Evolutionary conservation across 257 asterid genomes (phyloP).

Genomic region (Linaria vulgaris): DNA sequence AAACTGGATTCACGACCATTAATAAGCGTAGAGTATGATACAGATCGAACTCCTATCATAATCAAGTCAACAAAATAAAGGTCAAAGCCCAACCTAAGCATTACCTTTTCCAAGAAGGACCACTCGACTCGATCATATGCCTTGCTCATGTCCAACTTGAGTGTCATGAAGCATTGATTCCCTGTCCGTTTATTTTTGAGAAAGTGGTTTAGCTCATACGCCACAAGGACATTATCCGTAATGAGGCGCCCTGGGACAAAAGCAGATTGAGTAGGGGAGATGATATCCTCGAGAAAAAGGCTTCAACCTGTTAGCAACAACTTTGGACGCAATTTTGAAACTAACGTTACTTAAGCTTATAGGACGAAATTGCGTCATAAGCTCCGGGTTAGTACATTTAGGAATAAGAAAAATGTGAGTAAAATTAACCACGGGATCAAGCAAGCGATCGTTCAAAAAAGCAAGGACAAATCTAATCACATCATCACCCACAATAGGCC

Average conservation of each 20-base stretch:
- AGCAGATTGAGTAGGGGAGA: neutral
- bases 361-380: neutral
- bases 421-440: neutral
- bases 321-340: neutral
- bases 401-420: neutral
- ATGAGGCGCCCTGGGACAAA: neutral
- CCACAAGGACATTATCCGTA: neutral
- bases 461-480: neutral
- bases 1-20: neutral
- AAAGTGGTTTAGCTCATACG: neutral
- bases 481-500: neutral
- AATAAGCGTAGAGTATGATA: neutral
- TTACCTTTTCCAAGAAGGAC: neutral
- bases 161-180: neutral
- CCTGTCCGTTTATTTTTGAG: neutral
- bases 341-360: neutral
- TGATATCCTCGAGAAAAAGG: neutral
- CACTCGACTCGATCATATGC: neutral
- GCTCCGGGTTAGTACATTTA: neutral
- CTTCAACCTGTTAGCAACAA: neutral
- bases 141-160: constrained; percentile 1
- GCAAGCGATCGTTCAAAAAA: neutral
- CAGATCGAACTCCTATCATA: neutral
- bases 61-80: neutral
- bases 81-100: neutral